Base-by-base conservation (phyloP, 2,329 filamentous ascomycete genomes). In the Hymenoscyphus fructigenus region DNA sequence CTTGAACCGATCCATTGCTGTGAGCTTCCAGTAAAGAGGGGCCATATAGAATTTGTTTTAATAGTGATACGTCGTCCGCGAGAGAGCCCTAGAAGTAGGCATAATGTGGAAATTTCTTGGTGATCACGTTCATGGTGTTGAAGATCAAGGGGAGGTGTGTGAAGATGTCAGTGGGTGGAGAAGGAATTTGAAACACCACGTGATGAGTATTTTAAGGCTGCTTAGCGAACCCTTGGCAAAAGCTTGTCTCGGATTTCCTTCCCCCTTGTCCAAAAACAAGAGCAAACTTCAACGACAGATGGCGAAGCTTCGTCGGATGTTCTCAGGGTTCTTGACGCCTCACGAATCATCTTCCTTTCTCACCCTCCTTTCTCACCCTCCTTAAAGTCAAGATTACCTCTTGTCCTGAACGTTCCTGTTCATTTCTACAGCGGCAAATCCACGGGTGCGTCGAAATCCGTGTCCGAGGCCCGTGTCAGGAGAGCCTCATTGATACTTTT, bases 391-490 rank as follows among this genome's bases (percentile, higher is more conserved):
- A 23, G n/a, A 23, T 50, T 50, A 50, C 44, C n/a, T 50, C n/a
- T 12, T 12, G 9, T 50, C n/a, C 44, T 50, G 17, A 47, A n/a
- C 10, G 41, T 23, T 23, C 14, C n/a, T n/a, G 14, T 44, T 44
- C 41, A 44, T 28, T 56, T 14, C 26, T 57, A 17, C 55, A 32
- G 26, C 26, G 55, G 55, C 14, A 57, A 32, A 32, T 28, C 14
- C 29, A 57, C n/a, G 55, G 55, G 28, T 20, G 26, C 29, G 5
- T 17, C 26, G 15, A 34, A 57, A 34, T 57, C 29, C 20, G 47
- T 36, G 61, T 59, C 57, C 36, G 57, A 63, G 57, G 47, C 41
- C 58, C 57, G 61, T 64, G 38, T 64, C 62, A 64, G 62, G 28
- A 56, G 29, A 36, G n/a, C 47, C 10, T n/a, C 57, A 60, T 41